Conservation (phyloP, 371 early-diverging fungal species). For the Blakeslea trispora region DNA sequence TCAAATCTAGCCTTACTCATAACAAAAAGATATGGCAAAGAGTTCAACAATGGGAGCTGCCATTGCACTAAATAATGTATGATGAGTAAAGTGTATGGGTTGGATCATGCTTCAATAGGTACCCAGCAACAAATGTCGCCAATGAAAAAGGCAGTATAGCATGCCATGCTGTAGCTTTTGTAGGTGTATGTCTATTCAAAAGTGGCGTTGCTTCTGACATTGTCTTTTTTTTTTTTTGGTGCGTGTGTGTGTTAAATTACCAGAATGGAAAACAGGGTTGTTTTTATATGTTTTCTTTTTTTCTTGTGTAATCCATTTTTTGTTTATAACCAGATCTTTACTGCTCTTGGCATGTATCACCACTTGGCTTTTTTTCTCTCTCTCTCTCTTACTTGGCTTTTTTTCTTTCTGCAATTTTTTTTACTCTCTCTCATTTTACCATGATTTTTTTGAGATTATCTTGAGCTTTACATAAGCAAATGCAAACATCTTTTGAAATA, state of each 20-base stretch:
- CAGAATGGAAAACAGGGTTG: neutral
- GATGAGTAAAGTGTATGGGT: neutral
- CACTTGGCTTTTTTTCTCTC: neutral
- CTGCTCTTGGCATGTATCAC: neutral
- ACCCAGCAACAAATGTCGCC: constrained; percentile 26
- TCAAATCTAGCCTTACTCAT: constrained; percentile 39
- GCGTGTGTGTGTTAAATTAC: too few relatives aligned
- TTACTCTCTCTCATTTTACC: too few relatives aligned
- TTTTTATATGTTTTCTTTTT: neutral
- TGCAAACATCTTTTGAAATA: too few relatives aligned
- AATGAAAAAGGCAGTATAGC: constrained; percentile 25
- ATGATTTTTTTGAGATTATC: too few relatives aligned
- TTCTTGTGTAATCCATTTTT: neutral
- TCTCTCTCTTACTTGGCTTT: neutral
- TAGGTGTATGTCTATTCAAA: neutral
- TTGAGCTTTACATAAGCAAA: too few relatives aligned
- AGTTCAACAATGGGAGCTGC: constrained; percentile 36
- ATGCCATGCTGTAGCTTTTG: constrained; percentile 30
- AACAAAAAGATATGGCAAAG: constrained; percentile 35
- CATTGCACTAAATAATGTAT: constrained; percentile 19
- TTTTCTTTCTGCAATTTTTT: too few relatives aligned
- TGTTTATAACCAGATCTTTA: neutral
- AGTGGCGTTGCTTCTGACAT: neutral
- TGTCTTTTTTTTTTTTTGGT: neutral
- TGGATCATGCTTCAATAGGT: too few relatives aligned